Conservation (phyloP, 495 filamentous ascomycete species). For the Hypoxylon subgilvum region DNA sequence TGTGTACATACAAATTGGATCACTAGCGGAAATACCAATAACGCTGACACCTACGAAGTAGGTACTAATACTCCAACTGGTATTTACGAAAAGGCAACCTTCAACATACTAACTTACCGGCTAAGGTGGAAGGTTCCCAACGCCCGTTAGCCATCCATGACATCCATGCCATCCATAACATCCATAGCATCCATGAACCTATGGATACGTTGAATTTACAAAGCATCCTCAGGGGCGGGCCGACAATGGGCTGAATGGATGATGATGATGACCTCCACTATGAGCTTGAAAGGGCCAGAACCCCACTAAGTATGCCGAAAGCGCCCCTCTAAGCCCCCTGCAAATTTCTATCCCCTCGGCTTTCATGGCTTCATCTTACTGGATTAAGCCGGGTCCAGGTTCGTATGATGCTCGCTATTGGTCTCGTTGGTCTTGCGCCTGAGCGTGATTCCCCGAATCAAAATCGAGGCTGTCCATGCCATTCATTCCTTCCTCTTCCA, state of each 20-base stretch:
- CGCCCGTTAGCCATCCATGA: neutral
- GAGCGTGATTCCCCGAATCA: constrained; percentile 41
- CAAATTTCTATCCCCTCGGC: constrained; percentile 38
- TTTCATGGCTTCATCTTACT: constrained; percentile 38
- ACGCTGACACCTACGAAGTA: too few species aligned
- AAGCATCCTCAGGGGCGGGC: too few species aligned
- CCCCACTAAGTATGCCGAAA: constrained; percentile 38
- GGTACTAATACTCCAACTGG: too few species aligned
- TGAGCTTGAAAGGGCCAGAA: too few species aligned
- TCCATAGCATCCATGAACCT: too few species aligned
- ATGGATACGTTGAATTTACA: too few species aligned
- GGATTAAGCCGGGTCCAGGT: constrained; percentile 35
- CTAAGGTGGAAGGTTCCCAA: too few species aligned
- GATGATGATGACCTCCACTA: too few species aligned
- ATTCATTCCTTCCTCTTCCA: constrained; percentile 37
- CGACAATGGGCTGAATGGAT: too few species aligned
- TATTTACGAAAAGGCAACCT: too few species aligned
- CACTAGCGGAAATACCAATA: too few species aligned
- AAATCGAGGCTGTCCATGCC: constrained; percentile 26
- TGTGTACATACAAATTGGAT: constrained; percentile 7
- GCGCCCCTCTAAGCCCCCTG: constrained; percentile 27
- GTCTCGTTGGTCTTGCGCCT: constrained; percentile 27
- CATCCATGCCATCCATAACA: neutral
- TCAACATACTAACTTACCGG: constrained; percentile 13
- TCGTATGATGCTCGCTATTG: constrained; percentile 29